Percentiles rank a stretch among this genome's conserved stretches.
These are phyloP conservation scores for Verticillium albo-atrum DNA, from an alignment of 2,329 filamentous ascomycete species.

Conservation along the genomic window DNA sequence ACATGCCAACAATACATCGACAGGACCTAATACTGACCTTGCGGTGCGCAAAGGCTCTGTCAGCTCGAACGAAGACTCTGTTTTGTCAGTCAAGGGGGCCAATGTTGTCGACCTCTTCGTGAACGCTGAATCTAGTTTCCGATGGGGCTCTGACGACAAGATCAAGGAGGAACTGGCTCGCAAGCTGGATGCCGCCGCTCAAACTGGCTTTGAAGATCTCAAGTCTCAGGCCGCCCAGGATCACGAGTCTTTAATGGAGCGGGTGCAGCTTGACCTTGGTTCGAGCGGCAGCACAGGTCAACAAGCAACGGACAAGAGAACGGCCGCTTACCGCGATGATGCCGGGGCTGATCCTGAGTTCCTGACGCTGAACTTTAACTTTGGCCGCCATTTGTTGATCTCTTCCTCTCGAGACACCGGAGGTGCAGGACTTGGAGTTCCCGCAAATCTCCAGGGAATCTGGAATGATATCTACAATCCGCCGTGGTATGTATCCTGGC, in stretches of 20 bases:
- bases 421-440: conserved; percentile 14
- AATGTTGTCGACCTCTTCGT: conserved; percentile 19
- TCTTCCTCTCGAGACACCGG: conserved; percentile 16
- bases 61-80: not conserved
- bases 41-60: not conserved
- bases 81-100: conserved; percentile 13
- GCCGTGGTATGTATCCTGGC: conserved; percentile 21
- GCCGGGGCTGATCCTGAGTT: conserved; percentile 19
- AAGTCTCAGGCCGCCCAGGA: conserved; percentile 12
- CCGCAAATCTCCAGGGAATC: conserved; percentile 28
- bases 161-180: conserved; percentile 17
- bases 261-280: conserved; percentile 14
- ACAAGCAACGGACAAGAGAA: conserved; percentile 4
- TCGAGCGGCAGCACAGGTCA: conserved; percentile 7
- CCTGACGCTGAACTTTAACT: conserved; percentile 23
- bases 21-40: not conserved
- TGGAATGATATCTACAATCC: conserved; percentile 26
- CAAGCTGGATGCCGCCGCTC: conserved; percentile 17
- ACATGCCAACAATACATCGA: too few relatives aligned
- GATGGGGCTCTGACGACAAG: conserved; percentile 14
- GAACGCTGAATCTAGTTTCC: conserved; percentile 19
- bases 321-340: conserved; percentile 9
- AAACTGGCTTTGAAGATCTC: conserved; percentile 9
- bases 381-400: conserved; percentile 25
- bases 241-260: conserved; percentile 16